These are phyloP conservation scores for Cenococcum geophilum DNA, from an alignment of 495 filamentous ascomycete species.

Conservation along the genomic window DNA sequence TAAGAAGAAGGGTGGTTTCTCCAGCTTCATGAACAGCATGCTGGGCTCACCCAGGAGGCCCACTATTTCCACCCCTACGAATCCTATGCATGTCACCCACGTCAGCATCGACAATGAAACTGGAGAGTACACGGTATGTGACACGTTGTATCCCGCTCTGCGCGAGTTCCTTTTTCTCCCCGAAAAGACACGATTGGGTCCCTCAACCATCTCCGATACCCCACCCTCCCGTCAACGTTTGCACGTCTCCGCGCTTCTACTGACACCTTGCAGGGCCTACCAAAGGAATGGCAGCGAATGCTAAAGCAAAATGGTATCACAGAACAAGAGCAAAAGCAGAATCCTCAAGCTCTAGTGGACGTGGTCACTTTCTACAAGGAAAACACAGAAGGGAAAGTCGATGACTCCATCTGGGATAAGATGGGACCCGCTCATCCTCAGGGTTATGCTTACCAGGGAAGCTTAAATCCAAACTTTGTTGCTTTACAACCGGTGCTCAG, in stretches of 20 bases:
- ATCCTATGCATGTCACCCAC: constrained; percentile 95
- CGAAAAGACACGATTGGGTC: background rate
- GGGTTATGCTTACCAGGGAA: constrained; percentile 45
- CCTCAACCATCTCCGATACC: background rate
- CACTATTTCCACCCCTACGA: constrained; percentile 91
- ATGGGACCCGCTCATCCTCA: constrained; percentile 69
- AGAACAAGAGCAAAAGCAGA: constrained; percentile 89
- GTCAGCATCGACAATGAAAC: constrained; percentile 96
- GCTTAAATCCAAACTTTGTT: constrained; percentile 42
- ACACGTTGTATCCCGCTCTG: constrained; percentile 14
- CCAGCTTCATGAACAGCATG: constrained; percentile 88
- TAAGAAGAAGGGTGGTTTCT: constrained; percentile 90
- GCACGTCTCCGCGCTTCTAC: background rate
- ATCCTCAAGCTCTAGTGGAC: constrained; percentile 89
- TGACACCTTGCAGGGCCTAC: constrained; percentile 60
- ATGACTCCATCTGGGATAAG: constrained; percentile 91
- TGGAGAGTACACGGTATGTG: constrained; percentile 88
- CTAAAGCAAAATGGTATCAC: constrained; percentile 94
- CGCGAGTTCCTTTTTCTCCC: background rate
- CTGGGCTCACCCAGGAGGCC: constrained; percentile 84
- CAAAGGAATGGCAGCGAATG: constrained; percentile 95
- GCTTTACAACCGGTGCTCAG: constrained; percentile 62
- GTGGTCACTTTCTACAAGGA: constrained; percentile 96
- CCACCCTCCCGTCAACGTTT: background rate
- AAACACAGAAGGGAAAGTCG: constrained; percentile 68